Evolutionary conservation across 306 rosid genomes (phyloP).

Genomic region (Prunus dulcis): DNA sequence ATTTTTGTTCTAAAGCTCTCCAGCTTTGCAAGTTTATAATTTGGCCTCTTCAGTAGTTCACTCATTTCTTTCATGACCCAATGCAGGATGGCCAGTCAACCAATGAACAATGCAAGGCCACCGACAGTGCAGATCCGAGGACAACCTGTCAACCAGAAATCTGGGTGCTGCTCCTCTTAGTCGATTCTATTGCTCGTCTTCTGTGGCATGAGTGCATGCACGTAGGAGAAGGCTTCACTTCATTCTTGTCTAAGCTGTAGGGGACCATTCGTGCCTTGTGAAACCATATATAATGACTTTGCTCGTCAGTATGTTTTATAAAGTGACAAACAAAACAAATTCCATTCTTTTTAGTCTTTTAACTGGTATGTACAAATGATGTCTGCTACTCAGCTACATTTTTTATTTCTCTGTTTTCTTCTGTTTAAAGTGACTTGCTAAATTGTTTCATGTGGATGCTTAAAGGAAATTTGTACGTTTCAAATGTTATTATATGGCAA

Average conservation of each 20-base stretch:
- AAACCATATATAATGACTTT: conserved; percentile 16
- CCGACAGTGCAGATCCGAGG: conserved; percentile 57
- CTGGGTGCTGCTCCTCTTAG: conserved; percentile 63
- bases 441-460: conserved; percentile 18
- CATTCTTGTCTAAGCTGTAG: conserved; percentile 17
- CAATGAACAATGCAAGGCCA: conserved; percentile 48
- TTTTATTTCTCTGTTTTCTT: conserved; percentile 8
- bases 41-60: neutral
- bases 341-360: conserved; percentile 35
- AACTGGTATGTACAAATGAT: conserved; percentile 39
- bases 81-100: conserved; percentile 58
- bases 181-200: neutral
- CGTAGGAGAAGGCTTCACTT: neutral
- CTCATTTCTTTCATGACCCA: neutral
- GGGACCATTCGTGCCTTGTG: neutral
- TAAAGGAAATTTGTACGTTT: neutral
- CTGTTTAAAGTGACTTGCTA: conserved; percentile 11
- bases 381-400: conserved; percentile 6
- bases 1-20: too few species aligned
- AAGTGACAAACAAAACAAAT: neutral
- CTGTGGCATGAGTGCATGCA: conserved; percentile 18
- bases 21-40: neutral
- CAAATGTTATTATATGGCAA: neutral
- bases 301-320: conserved; percentile 16
- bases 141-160: conserved; percentile 56